A percentile compares a stretch with the other conserved stretches of the same genome.
These are phyloP conservation scores for Naematelia encephala DNA, from an alignment of 768 basidiomycete species.

Conservation along the genomic window DNA sequence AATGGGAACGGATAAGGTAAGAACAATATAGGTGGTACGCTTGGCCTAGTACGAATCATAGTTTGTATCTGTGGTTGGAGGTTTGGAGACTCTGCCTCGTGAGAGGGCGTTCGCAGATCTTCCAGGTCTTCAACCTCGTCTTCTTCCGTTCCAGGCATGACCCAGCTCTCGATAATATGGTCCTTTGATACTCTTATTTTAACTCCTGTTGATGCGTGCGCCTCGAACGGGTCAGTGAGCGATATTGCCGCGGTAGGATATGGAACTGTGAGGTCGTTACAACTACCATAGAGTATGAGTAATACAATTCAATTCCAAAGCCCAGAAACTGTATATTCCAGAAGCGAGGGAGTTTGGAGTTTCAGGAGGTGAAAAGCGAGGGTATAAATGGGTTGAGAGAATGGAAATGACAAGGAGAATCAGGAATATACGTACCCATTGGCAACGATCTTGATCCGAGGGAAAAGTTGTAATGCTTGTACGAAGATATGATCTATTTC, in stretches of 20 bases:
- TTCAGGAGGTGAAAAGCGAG: too few relatives aligned
- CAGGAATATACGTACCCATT: conserved; percentile 40
- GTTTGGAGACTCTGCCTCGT: background rate
- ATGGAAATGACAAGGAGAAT: background rate
- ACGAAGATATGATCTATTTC: conserved; percentile 35
- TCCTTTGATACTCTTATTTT: conserved; percentile 23
- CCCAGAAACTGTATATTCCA: background rate
- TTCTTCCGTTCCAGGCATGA: background rate
- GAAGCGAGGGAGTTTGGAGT: too few relatives aligned
- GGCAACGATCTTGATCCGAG: conserved; percentile 39
- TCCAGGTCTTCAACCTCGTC: conserved; percentile 3
- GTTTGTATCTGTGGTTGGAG: background rate
- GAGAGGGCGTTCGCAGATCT: background rate
- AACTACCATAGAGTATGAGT: conserved; percentile 7
- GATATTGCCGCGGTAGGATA: conserved; percentile 42
- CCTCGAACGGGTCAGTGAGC: conserved; percentile 31
- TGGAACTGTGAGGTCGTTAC: conserved; percentile 41
- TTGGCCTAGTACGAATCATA: background rate
- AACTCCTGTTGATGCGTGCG: conserved; percentile 3
- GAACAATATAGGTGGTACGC: conserved; percentile 33
- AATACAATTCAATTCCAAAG: background rate
- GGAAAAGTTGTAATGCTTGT: conserved; percentile 41
- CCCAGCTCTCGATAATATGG: conserved; percentile 27
- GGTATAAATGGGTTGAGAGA: too few relatives aligned
- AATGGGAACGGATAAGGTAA: conserved; percentile 29